phyloP scores from a whole-genome alignment of 768 basidiomycete genomes.

The Boletus huronensis region DNA sequence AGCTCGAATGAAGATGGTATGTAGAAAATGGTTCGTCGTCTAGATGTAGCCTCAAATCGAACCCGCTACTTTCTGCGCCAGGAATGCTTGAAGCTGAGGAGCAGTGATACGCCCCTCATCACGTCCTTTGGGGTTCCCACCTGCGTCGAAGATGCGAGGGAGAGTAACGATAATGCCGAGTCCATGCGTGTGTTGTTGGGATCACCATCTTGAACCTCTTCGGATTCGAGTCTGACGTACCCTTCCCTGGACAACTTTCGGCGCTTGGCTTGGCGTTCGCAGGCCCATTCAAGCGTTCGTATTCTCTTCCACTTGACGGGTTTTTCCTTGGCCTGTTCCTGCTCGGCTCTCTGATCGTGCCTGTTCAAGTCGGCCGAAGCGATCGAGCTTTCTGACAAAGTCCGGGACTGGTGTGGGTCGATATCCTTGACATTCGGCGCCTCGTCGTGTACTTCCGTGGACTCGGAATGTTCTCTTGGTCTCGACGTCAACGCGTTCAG shows the following conservation, averaged over 20 bases:
- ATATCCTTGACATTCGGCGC: background rate
- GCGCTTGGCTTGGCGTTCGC: conserved; percentile 39
- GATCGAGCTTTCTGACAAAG: background rate
- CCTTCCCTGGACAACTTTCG: conserved; percentile 25
- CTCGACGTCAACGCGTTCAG: conserved; percentile 15
- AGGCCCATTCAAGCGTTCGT: conserved; percentile 45
- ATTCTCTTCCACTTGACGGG: conserved; percentile 17
- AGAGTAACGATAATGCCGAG: conserved; percentile 31
- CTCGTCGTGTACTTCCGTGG: background rate
- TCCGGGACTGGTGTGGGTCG: background rate
- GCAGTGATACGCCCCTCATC: conserved; percentile 26
- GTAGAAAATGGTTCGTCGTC: conserved; percentile 17
- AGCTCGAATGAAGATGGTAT: conserved; percentile 22
- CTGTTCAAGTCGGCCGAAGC: background rate
- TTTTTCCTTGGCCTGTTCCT: conserved; percentile 10
- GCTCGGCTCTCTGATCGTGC: background rate
- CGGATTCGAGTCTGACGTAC: conserved; percentile 15
- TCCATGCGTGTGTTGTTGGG: conserved; percentile 15
- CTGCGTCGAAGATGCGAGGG: conserved; percentile 19
- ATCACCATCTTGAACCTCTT: conserved; percentile 13
- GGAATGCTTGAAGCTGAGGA: conserved; percentile 30
- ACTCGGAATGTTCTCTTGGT: background rate
- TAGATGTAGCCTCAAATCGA: conserved; percentile 19
- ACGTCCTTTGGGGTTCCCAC: conserved; percentile 19
- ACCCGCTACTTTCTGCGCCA: conserved; percentile 23